Conservation (phyloP, 1,139 yeast species). For the Blastobotrys persicus region DNA sequence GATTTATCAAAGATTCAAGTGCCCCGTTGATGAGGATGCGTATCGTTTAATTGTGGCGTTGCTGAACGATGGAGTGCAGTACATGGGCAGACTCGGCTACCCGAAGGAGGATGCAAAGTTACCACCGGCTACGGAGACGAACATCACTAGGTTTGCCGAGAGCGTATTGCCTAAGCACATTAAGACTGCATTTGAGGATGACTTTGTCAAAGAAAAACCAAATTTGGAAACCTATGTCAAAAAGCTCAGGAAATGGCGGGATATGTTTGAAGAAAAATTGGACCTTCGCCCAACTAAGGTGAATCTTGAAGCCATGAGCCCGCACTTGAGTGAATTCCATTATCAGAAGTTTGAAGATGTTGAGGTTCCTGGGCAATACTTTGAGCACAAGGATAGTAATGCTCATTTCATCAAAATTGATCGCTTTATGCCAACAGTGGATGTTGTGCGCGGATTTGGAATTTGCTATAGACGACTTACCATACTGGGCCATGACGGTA, state of each 20-base stretch:
- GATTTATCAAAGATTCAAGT: conserved; percentile 88
- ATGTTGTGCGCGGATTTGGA: conserved; percentile 84
- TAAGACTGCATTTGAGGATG: conserved; percentile 87
- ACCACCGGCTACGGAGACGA: conserved; percentile 90
- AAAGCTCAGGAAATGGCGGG: conserved; percentile 88
- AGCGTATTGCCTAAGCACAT: conserved; percentile 88
- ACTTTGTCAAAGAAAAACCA: conserved; percentile 84
- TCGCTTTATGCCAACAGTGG: conserved; percentile 85
- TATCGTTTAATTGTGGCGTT: conserved; percentile 89
- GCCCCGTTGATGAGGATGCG: conserved; percentile 95
- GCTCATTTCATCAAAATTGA: conserved; percentile 89
- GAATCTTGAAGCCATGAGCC: conserved; percentile 85
- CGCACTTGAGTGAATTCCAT: conserved; percentile 94
- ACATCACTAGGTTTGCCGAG: conserved; percentile 86
- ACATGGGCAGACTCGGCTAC: conserved; percentile 72
- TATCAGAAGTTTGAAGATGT: conserved; percentile 97
- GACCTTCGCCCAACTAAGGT: conserved; percentile 73
- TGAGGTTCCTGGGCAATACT: conserved; percentile 95
- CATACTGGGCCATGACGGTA: conserved; percentile 92
- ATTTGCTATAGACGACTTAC: conserved; percentile 89
- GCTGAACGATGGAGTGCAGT: conserved; percentile 89
- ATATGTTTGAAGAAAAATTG: conserved; percentile 83
- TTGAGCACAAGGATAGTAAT: conserved; percentile 70
- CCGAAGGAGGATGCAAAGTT: conserved; percentile 86
- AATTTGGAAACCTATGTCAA: conserved; percentile 82